These are phyloP conservation scores for Candida smagusa DNA, from an alignment of 1,139 yeast genomes.

Conservation along the genomic window DNA sequence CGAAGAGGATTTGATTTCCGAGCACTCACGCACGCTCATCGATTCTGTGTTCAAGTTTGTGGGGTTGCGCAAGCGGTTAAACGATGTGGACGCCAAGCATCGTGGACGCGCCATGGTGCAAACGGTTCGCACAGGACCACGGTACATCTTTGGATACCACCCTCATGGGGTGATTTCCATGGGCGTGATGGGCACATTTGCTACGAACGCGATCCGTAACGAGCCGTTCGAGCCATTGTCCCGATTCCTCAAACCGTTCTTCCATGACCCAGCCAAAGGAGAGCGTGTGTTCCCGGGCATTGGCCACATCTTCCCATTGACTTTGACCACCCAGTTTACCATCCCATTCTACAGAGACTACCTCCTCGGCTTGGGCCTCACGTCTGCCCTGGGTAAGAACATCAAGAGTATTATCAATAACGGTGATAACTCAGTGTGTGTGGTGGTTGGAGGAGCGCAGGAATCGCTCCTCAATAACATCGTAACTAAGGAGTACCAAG, in stretches of 20 bases:
- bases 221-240: slow-evolving; percentile 48
- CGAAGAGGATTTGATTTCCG: slow-evolving; percentile 45
- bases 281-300: slow-evolving; percentile 76
- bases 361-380: slow-evolving; percentile 73
- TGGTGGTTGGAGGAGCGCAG: slow-evolving; percentile 95
- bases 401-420: slow-evolving; percentile 60
- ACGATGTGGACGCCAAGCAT: slow-evolving; percentile 22
- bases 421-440: slow-evolving; percentile 73
- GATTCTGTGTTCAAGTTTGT: slow-evolving; percentile 36
- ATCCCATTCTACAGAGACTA: slow-evolving; percentile 91
- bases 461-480: slow-evolving; percentile 64
- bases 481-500: slow-evolving; percentile 32
- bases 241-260: slow-evolving; percentile 48
- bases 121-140: slow-evolving; percentile 57
- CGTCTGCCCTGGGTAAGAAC: slow-evolving; percentile 78
- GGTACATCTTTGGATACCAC: slow-evolving; percentile 89
- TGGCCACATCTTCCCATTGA: slow-evolving; percentile 66
- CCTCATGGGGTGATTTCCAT: slow-evolving; percentile 96
- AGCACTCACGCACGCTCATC: slow-evolving; percentile 34
- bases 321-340: slow-evolving; percentile 79
- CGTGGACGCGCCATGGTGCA: slow-evolving; percentile 11
- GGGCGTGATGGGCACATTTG: slow-evolving; percentile 87
- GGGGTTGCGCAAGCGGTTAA: slow-evolving; percentile 39
- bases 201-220: slow-evolving; percentile 65
- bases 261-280: slow-evolving; percentile 40